Evolutionary conservation across 2,329 filamentous ascomycete species (phyloP), one percentile per base, ranked within the genome.

Genomic region (Stemphylium vesicarium): DNA sequence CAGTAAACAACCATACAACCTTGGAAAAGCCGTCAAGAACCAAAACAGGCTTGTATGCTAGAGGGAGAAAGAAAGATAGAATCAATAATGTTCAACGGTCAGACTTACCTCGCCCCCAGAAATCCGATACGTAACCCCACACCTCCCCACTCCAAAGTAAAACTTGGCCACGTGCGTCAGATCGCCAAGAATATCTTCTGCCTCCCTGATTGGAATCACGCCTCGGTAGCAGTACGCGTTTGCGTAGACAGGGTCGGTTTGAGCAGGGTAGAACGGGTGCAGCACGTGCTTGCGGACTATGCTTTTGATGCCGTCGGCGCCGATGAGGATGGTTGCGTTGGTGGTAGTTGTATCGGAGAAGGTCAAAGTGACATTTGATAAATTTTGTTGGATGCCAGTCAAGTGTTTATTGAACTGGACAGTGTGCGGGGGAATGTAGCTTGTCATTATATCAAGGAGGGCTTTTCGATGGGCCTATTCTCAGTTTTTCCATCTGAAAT

Each of bases 221-320:
- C 66, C 61, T 4, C 71, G 56, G 35, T 74, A 75, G 43, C 56
- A 57, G 39, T 73, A 74, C 20, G 60, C 63, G 4, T 58, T 52
- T 16, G 65, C 63, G 41, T 72, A 73, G 2, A 63, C 56, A 1
- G 69, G 66, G 2, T 65, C 46, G 12, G 69, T 60, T 9, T 50
- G 42, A 2, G 62, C 54, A 4, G 67, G 65, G 20, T 63, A 56
- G 13, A 44, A 39, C 3, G 60, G 51, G 1, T 50, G 43, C 4
- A 68, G 56, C 1, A 71, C 63, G 8, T 69, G 53, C 2, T 64
- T 44, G 38, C 68, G 48, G 3, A 63, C 59, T 10, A 58, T 54
- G 12, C 66, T 63, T 31, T 80, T 80, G 59, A 82, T 78, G 2
- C 81, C 81, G 59, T 83, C 81, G 49, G 77, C 79, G 3, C 80